Evolutionary conservation across 371 early-diverging fungal species (phyloP), one percentile per base, ranked within the genome.

Genomic region (Rhizopus delemar): DNA sequence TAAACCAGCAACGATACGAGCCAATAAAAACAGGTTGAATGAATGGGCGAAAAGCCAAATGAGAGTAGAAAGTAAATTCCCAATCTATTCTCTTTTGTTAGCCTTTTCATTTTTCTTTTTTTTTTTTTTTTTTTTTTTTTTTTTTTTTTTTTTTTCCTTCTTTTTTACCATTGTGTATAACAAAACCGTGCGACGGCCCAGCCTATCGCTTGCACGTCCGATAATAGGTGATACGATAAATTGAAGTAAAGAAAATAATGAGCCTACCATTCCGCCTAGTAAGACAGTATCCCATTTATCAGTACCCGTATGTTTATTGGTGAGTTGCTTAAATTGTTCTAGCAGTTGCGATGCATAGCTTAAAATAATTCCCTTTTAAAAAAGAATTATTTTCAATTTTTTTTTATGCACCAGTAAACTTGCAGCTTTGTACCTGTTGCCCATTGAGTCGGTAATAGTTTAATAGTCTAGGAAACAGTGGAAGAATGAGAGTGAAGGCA

Each of bases 401-500:
- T 36, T 36, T 5, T 36, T 36, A 22, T 22, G 22, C 22, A 22
- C 3, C 46, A 46, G 46, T 28, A 12, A 28, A 22, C 22, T 22
- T 22, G 22, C 22, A 22, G 2, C n/a, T 8, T n/a, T 48, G 51
- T 74, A 82, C 83, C 75, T 82, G 70, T 38, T 80, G 63, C 8
- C 73, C 76, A 53, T 78, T 67, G 15, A 69, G 70, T 28, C 77
- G 82, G 66, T 89, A 89, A 51, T 80, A 84, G 38, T 82, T 78
- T 28, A 89, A 62, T 38, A 89, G 60, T 39, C 87, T 65, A 51
- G 99, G 98, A 57, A 93, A 92, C 35, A 98, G 81, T 12, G 99
- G 99, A 38, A 98, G 77, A 70, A 98, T 97, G 60, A 95, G 90
- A 4, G 99, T 98, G 73, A 98, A 98, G 8, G 98, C 92, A 29